phyloP scores from a whole-genome alignment of 148 eudicot genomes.

The Rhododendron ovatum region DNA sequence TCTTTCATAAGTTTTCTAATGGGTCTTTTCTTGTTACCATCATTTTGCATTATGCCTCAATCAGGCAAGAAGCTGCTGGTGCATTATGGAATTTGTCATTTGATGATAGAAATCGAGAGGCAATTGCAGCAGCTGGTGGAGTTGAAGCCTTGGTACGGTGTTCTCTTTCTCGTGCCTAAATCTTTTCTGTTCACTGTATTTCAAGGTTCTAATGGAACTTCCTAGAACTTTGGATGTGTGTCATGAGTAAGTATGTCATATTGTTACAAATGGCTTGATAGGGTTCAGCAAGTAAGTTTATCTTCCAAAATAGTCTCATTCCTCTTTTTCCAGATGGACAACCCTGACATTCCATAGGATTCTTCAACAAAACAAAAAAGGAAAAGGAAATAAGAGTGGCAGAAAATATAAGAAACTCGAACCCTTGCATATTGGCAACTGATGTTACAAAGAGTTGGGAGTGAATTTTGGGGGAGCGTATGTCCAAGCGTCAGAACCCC shows the following conservation, averaged over 20 bases:
- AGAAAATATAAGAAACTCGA: neutral
- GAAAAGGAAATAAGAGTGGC: neutral
- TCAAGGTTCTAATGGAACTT: neutral
- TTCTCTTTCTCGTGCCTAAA: conserved; percentile 7
- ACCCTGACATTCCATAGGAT: neutral
- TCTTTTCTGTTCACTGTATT: neutral
- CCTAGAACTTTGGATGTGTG: neutral
- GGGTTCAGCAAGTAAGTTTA: neutral
- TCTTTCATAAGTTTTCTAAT: neutral
- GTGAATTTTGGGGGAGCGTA: neutral
- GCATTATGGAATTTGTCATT: conserved; percentile 97
- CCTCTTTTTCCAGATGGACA: neutral
- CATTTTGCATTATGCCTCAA: conserved; percentile 9
- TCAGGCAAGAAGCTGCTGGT: conserved; percentile 99
- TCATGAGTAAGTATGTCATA: neutral
- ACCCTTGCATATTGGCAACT: neutral
- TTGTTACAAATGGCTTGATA: neutral
- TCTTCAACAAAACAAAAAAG: neutral
- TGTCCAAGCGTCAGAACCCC: neutral
- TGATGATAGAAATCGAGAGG: conserved; percentile 95
- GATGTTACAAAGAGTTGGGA: neutral
- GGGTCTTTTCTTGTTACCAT: neutral
- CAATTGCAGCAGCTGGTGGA: conserved; percentile 89
- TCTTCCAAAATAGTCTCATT: neutral
- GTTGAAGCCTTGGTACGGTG: conserved; percentile 92